Conservation (phyloP, 805 yeast genomes). For the Candida coquimbonensis region DNA sequence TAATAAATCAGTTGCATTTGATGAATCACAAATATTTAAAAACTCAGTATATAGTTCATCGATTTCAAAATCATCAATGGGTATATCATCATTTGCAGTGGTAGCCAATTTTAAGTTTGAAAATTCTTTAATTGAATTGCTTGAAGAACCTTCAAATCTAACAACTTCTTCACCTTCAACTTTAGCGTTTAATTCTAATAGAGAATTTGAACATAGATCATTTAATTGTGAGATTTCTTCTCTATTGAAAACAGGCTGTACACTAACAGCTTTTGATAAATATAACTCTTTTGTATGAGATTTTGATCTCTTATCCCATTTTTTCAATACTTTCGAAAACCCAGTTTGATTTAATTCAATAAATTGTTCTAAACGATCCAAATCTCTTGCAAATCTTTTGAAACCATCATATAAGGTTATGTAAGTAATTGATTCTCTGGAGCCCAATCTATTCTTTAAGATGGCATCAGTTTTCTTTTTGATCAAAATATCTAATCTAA, state of each 20-base stretch:
- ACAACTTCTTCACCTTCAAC: constrained; percentile 42
- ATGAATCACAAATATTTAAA: constrained; percentile 40
- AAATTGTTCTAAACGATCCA: constrained; percentile 84
- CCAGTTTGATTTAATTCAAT: constrained; percentile 95
- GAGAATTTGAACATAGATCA: constrained; percentile 58
- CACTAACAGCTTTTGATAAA: constrained; percentile 85
- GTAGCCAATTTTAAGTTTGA: constrained; percentile 16
- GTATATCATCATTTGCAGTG: constrained; percentile 3
- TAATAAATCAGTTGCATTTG: constrained; percentile 32
- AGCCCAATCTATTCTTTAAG: constrained; percentile 38
- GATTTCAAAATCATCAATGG: constrained; percentile 37
- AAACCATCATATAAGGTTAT: constrained; percentile 82
- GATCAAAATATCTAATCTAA: constrained; percentile 68
- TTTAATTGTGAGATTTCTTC: constrained; percentile 78
- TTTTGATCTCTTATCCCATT: constrained; percentile 96
- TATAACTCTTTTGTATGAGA: constrained; percentile 92
- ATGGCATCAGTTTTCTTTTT: constrained; percentile 56
- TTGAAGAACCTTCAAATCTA: constrained; percentile 21
- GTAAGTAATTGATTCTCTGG: constrained; percentile 67
- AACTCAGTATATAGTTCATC: constrained; percentile 73
- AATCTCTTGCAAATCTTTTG: constrained; percentile 81
- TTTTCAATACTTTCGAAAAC: constrained; percentile 88
- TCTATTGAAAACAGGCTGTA: constrained; percentile 93
- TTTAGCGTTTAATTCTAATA: constrained; percentile 70
- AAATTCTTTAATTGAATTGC: constrained; percentile 15